A percentile compares a stretch with the other conserved stretches of the same genome.
These are phyloP conservation scores for Diplodia corticola DNA, from an alignment of 2,329 filamentous ascomycete genomes.

Conservation along the genomic window DNA sequence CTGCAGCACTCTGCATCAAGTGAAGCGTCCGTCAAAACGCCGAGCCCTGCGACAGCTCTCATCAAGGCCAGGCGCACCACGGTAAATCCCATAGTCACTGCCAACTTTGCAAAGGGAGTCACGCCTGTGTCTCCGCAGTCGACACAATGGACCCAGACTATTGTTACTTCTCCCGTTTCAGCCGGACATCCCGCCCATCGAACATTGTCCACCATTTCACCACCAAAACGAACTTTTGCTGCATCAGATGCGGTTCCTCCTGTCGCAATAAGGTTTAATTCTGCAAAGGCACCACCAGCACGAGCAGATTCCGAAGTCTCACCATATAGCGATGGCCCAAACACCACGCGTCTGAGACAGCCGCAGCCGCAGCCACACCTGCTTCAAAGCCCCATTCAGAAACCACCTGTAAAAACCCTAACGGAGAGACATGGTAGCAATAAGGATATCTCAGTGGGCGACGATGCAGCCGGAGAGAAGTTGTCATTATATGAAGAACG, in stretches of 20 bases:
- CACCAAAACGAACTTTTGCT: background rate
- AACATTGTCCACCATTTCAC: background rate
- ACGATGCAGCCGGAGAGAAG: background rate
- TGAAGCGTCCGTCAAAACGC: background rate
- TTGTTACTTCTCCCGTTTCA: background rate
- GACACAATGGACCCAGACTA: constrained; percentile 10
- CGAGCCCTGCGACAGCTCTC: background rate
- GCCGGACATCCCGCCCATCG: background rate
- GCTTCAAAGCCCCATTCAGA: too few species aligned
- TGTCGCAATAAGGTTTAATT: background rate
- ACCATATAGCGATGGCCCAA: background rate
- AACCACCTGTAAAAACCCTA: background rate
- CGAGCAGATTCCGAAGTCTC: background rate
- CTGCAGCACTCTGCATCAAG: background rate
- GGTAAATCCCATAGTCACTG: background rate
- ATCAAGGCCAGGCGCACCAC: background rate
- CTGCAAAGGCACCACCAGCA: background rate
- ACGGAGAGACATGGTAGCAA: background rate
- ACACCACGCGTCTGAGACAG: background rate
- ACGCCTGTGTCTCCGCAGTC: constrained; percentile 7
- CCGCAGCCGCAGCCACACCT: background rate
- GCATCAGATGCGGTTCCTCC: background rate
- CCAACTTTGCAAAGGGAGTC: constrained; percentile 5
- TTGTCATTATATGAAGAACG: background rate
- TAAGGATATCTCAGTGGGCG: background rate